phyloP scores from a whole-genome alignment of 2,329 filamentous ascomycete species.

The Colletotrichum siamense region DNA sequence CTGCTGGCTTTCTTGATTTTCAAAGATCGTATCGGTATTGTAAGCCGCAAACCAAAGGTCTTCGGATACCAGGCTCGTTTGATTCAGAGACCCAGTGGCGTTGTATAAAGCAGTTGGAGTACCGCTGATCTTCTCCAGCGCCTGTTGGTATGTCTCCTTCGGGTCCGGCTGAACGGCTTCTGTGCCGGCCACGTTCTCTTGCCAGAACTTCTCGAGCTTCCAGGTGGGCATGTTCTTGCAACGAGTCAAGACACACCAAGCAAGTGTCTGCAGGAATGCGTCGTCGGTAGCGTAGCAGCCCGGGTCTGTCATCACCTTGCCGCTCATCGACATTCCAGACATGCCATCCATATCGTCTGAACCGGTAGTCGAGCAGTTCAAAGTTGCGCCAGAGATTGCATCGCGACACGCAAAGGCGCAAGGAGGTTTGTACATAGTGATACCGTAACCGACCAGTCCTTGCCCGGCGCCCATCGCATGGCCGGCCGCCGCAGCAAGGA shows the following conservation, averaged over 20 bases:
- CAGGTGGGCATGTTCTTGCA: constrained; percentile 20
- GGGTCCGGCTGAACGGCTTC: constrained; percentile 12
- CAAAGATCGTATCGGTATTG: constrained; percentile 12
- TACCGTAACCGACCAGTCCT: not conserved
- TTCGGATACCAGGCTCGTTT: constrained; percentile 34
- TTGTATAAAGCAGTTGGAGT: not conserved
- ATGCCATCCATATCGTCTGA: not conserved
- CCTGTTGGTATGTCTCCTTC: constrained; percentile 15
- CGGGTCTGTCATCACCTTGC: constrained; percentile 19
- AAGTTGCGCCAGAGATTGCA: constrained; percentile 28
- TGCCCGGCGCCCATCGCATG: not conserved
- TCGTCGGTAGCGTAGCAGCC: constrained; percentile 26
- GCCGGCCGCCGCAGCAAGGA: not conserved
- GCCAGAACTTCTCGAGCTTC: constrained; percentile 26
- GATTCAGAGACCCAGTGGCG: constrained; percentile 28
- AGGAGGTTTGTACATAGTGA: constrained; percentile 35
- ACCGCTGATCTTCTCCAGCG: not conserved
- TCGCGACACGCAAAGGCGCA: constrained; percentile 40
- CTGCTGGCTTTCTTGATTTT: not conserved
- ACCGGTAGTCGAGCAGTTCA: not conserved
- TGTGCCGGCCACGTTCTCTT: constrained; percentile 17
- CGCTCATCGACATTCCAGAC: not conserved
- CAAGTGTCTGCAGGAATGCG: constrained; percentile 27
- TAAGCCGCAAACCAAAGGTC: constrained; percentile 29
- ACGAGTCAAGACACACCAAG: constrained; percentile 30